Evolutionary conservation across 2,329 filamentous ascomycete genomes (phyloP).

Genomic region (Arthrobotrys conoides): DNA sequence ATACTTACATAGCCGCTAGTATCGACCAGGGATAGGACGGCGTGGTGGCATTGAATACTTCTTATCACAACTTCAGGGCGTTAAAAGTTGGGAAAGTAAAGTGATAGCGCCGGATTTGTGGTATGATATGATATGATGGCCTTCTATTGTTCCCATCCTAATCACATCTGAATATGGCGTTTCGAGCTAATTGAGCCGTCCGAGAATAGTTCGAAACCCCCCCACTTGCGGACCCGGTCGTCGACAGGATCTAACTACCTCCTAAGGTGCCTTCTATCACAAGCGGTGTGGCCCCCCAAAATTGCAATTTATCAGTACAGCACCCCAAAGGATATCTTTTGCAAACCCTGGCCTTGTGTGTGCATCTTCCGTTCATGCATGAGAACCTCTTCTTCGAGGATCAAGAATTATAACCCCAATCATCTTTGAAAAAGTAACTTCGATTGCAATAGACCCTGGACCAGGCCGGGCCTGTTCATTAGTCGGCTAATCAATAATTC

Average conservation of each 20-base stretch:
- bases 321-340: constrained; percentile 8
- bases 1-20: constrained; percentile 23
- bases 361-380: constrained; percentile 56
- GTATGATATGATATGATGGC: constrained; percentile 2
- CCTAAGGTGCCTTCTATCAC: too few relatives aligned
- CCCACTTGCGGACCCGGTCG: constrained; percentile 8
- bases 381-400: constrained; percentile 26
- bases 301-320: constrained; percentile 5
- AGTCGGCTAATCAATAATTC: constrained; percentile 59
- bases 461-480: constrained; percentile 30
- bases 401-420: constrained; percentile 18
- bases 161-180: constrained; percentile 10
- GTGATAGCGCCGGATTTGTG: constrained; percentile 11
- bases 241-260: constrained; percentile 11
- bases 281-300: neutral
- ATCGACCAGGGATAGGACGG: constrained; percentile 8
- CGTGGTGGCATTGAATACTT: constrained; percentile 9
- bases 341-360: neutral
- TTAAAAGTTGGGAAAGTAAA: neutral
- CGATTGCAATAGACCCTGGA: constrained; percentile 27
- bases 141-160: neutral
- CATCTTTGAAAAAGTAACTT: constrained; percentile 26
- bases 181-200: constrained; percentile 22
- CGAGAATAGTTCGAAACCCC: neutral
- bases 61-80: constrained; percentile 22